Evolutionary conservation across 495 filamentous ascomycete genomes (phyloP).

Genomic region (Annulohypoxylon nitens): DNA sequence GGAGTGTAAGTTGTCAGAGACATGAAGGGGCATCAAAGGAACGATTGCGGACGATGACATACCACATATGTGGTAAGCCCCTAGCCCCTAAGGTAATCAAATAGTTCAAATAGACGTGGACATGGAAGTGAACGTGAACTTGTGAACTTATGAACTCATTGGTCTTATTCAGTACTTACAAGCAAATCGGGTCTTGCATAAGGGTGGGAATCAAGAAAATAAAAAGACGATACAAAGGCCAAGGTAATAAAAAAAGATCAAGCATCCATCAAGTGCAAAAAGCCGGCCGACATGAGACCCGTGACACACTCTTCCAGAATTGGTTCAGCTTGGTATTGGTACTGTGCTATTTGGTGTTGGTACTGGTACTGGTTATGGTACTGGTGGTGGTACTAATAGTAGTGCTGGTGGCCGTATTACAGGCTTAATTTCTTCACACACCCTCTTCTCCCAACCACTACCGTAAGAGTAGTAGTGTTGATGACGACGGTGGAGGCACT

Average conservation of each 20-base stretch:
- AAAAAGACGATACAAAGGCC: constrained; percentile 37
- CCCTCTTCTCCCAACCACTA: constrained; percentile 36
- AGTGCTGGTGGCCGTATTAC: constrained; percentile 20
- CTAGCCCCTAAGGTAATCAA: not conserved
- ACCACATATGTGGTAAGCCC: constrained; percentile 17
- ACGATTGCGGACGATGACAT: constrained; percentile 36
- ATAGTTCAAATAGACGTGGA: constrained; percentile 26
- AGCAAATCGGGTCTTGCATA: constrained; percentile 49
- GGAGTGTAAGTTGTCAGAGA: constrained; percentile 13
- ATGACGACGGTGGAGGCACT: constrained; percentile 18
- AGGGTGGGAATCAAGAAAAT: constrained; percentile 42
- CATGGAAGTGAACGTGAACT: not conserved
- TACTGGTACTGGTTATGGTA: not conserved
- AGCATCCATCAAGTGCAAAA: constrained; percentile 34
- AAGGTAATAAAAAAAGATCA: constrained; percentile 39
- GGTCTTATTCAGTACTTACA: constrained; percentile 32
- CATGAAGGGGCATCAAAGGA: constrained; percentile 12
- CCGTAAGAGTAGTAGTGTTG: constrained; percentile 25
- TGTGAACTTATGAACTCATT: not conserved
- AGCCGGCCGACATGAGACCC: constrained; percentile 32
- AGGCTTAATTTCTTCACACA: constrained; percentile 40
- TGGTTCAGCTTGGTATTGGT: constrained; percentile 24
- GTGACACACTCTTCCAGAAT: constrained; percentile 34
- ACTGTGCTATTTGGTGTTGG: not conserved
- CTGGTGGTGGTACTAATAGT: too few relatives aligned